These are phyloP conservation scores for Tuber magnatum DNA, from an alignment of 495 filamentous ascomycete species.

Conservation along the genomic window DNA sequence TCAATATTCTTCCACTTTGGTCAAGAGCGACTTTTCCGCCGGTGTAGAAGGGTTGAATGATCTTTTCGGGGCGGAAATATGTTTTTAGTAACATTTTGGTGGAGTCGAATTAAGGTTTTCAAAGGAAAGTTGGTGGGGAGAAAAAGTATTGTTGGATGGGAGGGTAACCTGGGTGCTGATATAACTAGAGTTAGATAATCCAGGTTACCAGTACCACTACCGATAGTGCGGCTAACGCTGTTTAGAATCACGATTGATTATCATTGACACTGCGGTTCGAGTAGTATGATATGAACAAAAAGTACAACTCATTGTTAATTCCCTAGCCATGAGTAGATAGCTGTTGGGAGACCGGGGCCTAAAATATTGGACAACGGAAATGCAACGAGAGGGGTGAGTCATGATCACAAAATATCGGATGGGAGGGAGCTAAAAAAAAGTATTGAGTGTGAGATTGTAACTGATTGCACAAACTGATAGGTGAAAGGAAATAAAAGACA, in stretches of 20 bases:
- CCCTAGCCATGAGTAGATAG: not conserved
- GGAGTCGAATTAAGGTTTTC: constrained; percentile 1
- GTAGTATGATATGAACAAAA: not conserved
- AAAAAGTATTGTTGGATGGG: not conserved
- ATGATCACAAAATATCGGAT: not conserved
- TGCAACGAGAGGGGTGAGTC: not conserved
- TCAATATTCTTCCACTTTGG: constrained; percentile 71
- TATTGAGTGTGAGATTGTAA: not conserved
- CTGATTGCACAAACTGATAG: not conserved
- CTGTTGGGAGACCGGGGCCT: not conserved
- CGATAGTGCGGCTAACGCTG: not conserved
- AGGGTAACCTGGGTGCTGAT: not conserved
- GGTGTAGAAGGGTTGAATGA: constrained; percentile 88
- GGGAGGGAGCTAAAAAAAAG: no score
- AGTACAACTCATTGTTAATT: not conserved
- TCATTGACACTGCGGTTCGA: not conserved
- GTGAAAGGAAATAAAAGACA: not conserved
- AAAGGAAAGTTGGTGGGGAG: not conserved
- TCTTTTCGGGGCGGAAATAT: constrained; percentile 72
- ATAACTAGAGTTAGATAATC: not conserved
- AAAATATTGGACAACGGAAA: not conserved
- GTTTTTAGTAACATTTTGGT: constrained; percentile 52
- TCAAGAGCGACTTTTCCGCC: constrained; percentile 82
- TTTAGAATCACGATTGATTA: not conserved
- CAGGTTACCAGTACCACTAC: no score